A percentile compares a stretch with the other conserved stretches of the same genome.
Evolutionary conservation across 768 basidiomycete species (phyloP).

Genomic region (Tephrocybe rancida): DNA sequence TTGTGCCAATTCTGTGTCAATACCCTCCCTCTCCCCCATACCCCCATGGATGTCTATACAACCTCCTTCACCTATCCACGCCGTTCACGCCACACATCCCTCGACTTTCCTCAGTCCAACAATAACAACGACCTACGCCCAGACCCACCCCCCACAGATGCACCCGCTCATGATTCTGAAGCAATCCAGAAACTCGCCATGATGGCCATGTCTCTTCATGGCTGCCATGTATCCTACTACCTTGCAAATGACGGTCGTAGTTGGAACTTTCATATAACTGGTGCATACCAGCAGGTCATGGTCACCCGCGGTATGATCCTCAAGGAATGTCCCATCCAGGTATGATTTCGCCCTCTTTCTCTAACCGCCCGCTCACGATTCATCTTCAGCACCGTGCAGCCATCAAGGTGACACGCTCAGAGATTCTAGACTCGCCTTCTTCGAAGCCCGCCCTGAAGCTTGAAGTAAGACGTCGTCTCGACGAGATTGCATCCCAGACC

Average conservation of each 20-base stretch:
- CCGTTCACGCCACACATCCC: slow-evolving; percentile 69
- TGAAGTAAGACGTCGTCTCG: slow-evolving; percentile 82
- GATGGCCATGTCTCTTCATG: slow-evolving; percentile 79
- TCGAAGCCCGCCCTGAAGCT: slow-evolving; percentile 80
- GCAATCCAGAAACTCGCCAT: slow-evolving; percentile 79
- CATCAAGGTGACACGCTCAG: slow-evolving; percentile 90
- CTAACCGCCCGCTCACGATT: slow-evolving; percentile 15
- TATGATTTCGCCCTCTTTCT: slow-evolving; percentile 28
- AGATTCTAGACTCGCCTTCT: slow-evolving; percentile 86
- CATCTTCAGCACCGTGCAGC: slow-evolving; percentile 70
- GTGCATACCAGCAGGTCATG: slow-evolving; percentile 93
- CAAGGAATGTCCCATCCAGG: slow-evolving; percentile 88
- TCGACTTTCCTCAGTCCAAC: slow-evolving; percentile 59
- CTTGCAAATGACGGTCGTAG: slow-evolving; percentile 69
- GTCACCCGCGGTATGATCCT: slow-evolving; percentile 85
- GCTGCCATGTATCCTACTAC: slow-evolving; percentile 82
- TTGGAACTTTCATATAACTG: slow-evolving; percentile 91
- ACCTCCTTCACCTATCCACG: slow-evolving; percentile 93
- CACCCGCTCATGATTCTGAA: slow-evolving; percentile 58
- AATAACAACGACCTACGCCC: slow-evolving; percentile 44
- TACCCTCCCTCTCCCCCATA: slow-evolving; percentile 51
- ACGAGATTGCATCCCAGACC: slow-evolving; percentile 93
- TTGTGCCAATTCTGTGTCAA: slow-evolving; percentile 52
- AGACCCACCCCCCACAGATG: slow-evolving; percentile 37
- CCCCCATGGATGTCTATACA: slow-evolving; percentile 91